Conservation (phyloP, 2,329 filamentous ascomycete genomes). For the Calonectria ilicicola region DNA sequence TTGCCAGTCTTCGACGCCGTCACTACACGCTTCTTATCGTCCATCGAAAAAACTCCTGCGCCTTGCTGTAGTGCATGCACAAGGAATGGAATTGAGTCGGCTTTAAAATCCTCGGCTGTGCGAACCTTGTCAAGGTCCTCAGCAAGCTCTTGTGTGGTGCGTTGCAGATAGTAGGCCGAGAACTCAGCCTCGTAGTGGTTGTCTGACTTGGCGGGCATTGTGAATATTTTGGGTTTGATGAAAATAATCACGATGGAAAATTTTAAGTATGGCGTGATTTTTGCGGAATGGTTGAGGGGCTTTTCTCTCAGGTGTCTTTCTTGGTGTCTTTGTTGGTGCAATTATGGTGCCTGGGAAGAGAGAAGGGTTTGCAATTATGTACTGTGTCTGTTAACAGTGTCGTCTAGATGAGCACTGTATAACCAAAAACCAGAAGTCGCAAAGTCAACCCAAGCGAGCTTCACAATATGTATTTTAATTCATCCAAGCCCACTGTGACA, state of each 20-base stretch:
- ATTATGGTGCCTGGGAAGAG: background rate
- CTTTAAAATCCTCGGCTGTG: conserved; percentile 76
- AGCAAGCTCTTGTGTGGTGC: conserved; percentile 76
- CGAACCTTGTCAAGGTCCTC: conserved; percentile 81
- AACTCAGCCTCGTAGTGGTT: conserved; percentile 57
- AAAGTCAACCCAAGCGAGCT: too few relatives aligned
- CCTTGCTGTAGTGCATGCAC: conserved; percentile 78
- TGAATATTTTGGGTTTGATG: too few relatives aligned
- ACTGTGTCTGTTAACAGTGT: background rate
- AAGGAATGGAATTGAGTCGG: conserved; percentile 72
- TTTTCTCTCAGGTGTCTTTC: background rate
- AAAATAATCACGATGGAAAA: background rate
- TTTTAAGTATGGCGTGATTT: background rate
- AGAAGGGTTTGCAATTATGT: background rate
- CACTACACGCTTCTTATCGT: conserved; percentile 50
- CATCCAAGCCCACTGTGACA: too few relatives aligned
- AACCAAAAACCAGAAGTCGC: too few relatives aligned
- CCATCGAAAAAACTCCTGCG: conserved; percentile 66
- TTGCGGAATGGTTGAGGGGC: background rate
- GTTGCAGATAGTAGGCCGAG: conserved; percentile 76
- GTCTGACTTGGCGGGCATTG: conserved; percentile 35
- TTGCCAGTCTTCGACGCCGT: conserved; percentile 20
- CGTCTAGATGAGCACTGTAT: background rate
- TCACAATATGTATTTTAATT: too few relatives aligned
- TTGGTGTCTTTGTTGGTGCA: background rate